Conservation (phyloP, 306 rosid species). For the Acacia confusa region DNA sequence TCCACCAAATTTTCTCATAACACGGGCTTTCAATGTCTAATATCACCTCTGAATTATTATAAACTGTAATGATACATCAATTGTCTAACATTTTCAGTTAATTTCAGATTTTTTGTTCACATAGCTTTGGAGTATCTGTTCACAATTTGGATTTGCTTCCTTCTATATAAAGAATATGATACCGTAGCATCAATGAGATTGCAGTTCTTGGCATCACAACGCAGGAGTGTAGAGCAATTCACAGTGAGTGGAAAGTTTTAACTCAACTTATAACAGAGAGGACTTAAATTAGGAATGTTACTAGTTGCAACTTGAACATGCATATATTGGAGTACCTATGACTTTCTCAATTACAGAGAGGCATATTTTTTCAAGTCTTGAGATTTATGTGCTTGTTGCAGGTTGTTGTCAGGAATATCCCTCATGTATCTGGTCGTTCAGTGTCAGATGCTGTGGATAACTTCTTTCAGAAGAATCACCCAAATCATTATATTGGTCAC, state of each 20-base stretch:
- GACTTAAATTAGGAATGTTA: constrained; percentile 8
- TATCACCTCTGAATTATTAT: background rate
- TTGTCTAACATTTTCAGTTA: constrained; percentile 22
- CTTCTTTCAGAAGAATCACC: constrained; percentile 83
- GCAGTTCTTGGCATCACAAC: constrained; percentile 78
- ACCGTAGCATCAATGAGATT: constrained; percentile 71
- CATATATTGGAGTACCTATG: background rate
- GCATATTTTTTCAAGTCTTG: constrained; percentile 21
- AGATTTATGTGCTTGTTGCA: constrained; percentile 41
- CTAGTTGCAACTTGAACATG: background rate
- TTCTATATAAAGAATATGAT: constrained; percentile 80
- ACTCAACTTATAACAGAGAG: background rate
- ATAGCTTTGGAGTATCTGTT: constrained; percentile 85
- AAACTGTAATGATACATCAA: constrained; percentile 1
- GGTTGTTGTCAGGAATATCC: constrained; percentile 87
- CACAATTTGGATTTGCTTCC: constrained; percentile 75
- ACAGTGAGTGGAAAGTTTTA: constrained; percentile 55
- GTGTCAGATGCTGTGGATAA: constrained; percentile 64
- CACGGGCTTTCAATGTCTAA: background rate
- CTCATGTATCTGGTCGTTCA: constrained; percentile 63
- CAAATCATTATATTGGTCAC: constrained; percentile 83
- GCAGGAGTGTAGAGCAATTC: constrained; percentile 82
- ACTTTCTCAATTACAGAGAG: background rate
- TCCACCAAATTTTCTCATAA: background rate
- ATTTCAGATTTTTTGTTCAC: constrained; percentile 86